Base-by-base conservation (phyloP, 2,329 filamentous ascomycete genomes). In the Trichoderma sp. region DNA sequence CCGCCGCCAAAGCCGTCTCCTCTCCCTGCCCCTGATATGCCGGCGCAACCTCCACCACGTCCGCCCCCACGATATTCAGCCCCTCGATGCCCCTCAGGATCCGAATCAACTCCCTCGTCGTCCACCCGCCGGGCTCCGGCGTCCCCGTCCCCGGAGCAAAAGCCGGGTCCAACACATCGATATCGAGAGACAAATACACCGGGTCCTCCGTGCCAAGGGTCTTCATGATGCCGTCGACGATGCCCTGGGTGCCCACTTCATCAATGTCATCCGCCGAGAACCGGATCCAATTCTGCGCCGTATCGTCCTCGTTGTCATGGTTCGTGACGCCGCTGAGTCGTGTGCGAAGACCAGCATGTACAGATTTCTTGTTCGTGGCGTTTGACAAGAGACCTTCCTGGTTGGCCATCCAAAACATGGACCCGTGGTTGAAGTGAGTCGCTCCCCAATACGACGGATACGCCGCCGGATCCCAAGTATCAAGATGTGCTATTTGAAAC, bases 61-160 rank as follows among this genome's bases (percentile, higher is more conserved):
- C 95, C 1, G 94, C 95, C 1, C 94, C 95, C 4, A 97, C 93
- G 4, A 97, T 83, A 78, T 97, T 97, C 79, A 97, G 80, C 0
- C 85, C 88, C 83, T 97, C 94, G 56, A 97, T 88, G 0, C 93
- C 94, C 36, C 94, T 86, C 79, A 97, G 82, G 72, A 97, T 93
- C 14, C 92, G 86, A 74, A 97, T 95, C 76, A 97, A 85, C 84
- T 97, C 95, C 66, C 94, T 86, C 24, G 92, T 97, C 6, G 93
- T 96, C 94, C 94, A 97, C 47, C 94, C 94, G 71, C 95, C 94
- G 0, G 94, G 92, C 83, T 97, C 94, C 0, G 94, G 94, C 0
- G 95, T 97, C 1, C 94, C 94, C 0, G 94, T 97, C 3, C 92
- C 93, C 0, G 93, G 93, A 2, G 82, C 82, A 71, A 83, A 82